These are phyloP conservation scores for Pouteria glomerata DNA, from an alignment of 148 eudicot species.

Conservation along the genomic window DNA sequence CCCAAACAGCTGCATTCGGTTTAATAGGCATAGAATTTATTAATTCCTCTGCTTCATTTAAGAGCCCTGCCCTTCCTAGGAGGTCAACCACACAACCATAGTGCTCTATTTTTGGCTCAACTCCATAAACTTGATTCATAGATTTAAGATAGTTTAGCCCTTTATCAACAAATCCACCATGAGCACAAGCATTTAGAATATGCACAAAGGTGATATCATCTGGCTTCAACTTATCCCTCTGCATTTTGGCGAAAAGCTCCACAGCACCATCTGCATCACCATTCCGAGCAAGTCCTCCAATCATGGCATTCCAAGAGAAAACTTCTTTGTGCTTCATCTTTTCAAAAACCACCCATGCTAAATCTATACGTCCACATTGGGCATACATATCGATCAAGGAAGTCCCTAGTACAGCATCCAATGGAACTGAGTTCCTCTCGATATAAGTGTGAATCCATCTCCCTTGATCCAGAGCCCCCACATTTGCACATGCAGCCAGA, in stretches of 20 bases:
- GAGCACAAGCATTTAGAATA: constrained; percentile 41
- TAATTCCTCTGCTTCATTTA: constrained; percentile 31
- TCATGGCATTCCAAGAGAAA: constrained; percentile 44
- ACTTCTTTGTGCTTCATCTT: constrained; percentile 23
- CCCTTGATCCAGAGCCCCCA: constrained; percentile 40
- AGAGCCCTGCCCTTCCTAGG: constrained; percentile 33
- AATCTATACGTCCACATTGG: constrained; percentile 33
- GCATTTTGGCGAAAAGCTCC: constrained; percentile 28
- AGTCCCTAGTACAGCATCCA: constrained; percentile 34
- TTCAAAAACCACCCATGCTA: constrained; percentile 35
- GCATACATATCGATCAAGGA: constrained; percentile 44
- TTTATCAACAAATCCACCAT: constrained; percentile 36
- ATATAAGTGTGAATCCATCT: constrained; percentile 35
- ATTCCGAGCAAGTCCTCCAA: constrained; percentile 37
- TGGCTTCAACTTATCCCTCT: constrained; percentile 15
- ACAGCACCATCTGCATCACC: constrained; percentile 33
- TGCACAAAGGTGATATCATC: constrained; percentile 26
- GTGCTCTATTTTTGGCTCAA: constrained; percentile 33
- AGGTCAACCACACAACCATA: constrained; percentile 40
- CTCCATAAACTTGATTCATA: constrained; percentile 26
- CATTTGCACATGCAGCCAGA: constrained; percentile 32
- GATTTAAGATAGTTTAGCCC: constrained; percentile 23
- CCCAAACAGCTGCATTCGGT: constrained; percentile 39
- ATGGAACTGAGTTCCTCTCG: constrained; percentile 14
- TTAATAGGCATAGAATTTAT: constrained; percentile 27